Evolutionary conservation across 164 flowering plant species (phyloP).

Genomic region (Liriodendron chinense): DNA sequence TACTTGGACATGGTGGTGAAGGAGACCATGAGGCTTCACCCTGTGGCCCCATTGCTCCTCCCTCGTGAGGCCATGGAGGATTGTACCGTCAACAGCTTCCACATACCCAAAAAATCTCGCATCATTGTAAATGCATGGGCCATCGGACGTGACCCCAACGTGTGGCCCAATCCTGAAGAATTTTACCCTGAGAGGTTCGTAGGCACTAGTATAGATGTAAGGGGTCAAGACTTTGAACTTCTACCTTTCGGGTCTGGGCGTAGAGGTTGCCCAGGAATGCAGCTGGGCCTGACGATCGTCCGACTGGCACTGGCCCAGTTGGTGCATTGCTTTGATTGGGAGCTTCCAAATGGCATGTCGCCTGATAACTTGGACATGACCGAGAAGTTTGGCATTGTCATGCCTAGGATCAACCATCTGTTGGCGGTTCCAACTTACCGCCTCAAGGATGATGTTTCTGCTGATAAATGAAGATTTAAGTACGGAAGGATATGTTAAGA

Average conservation of each 20-base stretch:
- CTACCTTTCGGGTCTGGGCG: conserved; percentile 20
- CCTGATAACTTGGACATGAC: conserved; percentile 15
- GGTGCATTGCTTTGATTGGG: conserved; percentile 21
- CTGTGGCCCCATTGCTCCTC: conserved; percentile 22
- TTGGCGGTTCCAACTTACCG: conserved; percentile 10
- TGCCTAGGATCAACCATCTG: conserved; percentile 16
- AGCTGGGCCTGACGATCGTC: conserved; percentile 14
- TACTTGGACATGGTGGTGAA: conserved; percentile 30
- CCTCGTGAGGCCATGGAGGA: conserved; percentile 28
- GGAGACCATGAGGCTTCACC: conserved; percentile 29
- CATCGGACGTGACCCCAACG: conserved; percentile 23
- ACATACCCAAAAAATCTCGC: conserved; percentile 22
- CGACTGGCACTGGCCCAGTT: conserved; percentile 11
- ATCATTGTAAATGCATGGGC: conserved; percentile 29
- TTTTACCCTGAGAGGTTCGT: conserved; percentile 23
- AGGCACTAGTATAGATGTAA: conserved; percentile 4
- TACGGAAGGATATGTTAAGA: too few species aligned
- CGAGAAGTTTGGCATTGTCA: conserved; percentile 7
- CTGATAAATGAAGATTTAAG: too few species aligned
- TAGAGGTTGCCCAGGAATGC: conserved; percentile 17
- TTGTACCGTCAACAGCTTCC: conserved; percentile 12
- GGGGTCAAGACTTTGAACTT: conserved; percentile 11
- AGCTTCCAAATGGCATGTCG: conserved; percentile 16
- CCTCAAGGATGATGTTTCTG: background rate
- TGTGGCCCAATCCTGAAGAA: conserved; percentile 19